Conservation (phyloP, 192 early-diverging fungal genomes). For the Backusella parvicylindrica region DNA sequence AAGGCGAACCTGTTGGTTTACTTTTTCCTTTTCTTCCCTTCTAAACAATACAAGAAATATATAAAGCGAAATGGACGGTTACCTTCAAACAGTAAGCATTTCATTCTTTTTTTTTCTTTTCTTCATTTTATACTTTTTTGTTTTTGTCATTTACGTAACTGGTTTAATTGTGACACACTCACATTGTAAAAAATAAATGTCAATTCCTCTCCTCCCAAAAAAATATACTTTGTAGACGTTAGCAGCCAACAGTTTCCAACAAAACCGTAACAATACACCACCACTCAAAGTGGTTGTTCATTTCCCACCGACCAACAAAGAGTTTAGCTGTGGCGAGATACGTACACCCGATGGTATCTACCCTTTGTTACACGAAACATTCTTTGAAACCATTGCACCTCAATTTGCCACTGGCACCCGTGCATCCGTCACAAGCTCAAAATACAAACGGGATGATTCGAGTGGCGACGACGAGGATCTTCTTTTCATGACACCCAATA, state of each 20-base stretch:
- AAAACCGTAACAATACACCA: not conserved
- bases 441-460: slow-evolving; percentile 19
- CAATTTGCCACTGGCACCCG: slow-evolving; percentile 44
- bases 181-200: not conserved
- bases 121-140: not conserved
- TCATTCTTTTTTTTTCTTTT: not conserved
- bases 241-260: not conserved
- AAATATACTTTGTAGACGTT: not conserved
- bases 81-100: slow-evolving; percentile 15
- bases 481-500: not conserved
- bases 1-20: not conserved
- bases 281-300: slow-evolving; percentile 6
- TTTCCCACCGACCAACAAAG: slow-evolving; percentile 31
- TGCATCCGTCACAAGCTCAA: slow-evolving; percentile 41
- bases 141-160: not conserved
- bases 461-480: not conserved
- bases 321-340: slow-evolving; percentile 42
- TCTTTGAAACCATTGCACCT: slow-evolving; percentile 41
- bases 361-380: slow-evolving; percentile 45
- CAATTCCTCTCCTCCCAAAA: not conserved
- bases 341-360: slow-evolving; percentile 49
- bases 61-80: slow-evolving; percentile 6
- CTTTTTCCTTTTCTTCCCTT: not conserved
- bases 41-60: not conserved
- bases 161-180: not conserved